These are phyloP conservation scores for Arctostaphylos glauca DNA, from an alignment of 148 eudicot genomes.

Conservation along the genomic window DNA sequence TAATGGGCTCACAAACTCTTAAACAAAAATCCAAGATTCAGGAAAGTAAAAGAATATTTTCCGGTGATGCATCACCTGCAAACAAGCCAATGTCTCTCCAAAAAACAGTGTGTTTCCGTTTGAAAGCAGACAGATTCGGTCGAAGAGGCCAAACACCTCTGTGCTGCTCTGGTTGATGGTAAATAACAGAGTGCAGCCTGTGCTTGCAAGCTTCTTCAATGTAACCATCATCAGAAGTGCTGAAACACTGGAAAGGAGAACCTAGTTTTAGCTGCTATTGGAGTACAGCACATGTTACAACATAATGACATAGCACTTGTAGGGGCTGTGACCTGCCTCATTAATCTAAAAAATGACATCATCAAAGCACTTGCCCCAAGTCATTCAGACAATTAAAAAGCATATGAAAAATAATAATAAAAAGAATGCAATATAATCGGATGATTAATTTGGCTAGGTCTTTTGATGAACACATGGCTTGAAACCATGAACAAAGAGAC, in stretches of 20 bases:
- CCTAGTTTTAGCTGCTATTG: constrained; percentile 2
- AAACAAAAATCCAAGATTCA: neutral
- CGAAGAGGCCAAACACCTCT: constrained; percentile 97
- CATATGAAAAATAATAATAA: neutral
- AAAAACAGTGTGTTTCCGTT: constrained; percentile 94
- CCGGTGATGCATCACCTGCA: constrained; percentile 61
- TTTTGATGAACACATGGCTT: neutral
- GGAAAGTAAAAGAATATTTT: neutral
- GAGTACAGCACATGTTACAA: constrained; percentile 9
- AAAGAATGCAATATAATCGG: neutral
- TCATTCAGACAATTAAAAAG: neutral
- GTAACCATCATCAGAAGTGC: constrained; percentile 99
- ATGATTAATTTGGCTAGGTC: neutral
- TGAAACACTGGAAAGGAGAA: constrained; percentile 63
- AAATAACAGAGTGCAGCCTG: constrained; percentile 93
- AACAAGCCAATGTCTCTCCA: constrained; percentile 93
- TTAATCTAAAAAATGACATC: neutral
- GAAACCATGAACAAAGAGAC: constrained; percentile 1
- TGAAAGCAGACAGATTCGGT: constrained; percentile 92
- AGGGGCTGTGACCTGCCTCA: constrained; percentile 10
- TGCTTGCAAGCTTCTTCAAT: constrained; percentile 90
- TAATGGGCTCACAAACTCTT: constrained; percentile 5
- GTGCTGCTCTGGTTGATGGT: constrained; percentile 97
- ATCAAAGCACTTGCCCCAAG: neutral
- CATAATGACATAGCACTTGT: neutral